phyloP scores from a whole-genome alignment of 2,329 filamentous ascomycete genomes.

The Pseudocercospora vitis region DNA sequence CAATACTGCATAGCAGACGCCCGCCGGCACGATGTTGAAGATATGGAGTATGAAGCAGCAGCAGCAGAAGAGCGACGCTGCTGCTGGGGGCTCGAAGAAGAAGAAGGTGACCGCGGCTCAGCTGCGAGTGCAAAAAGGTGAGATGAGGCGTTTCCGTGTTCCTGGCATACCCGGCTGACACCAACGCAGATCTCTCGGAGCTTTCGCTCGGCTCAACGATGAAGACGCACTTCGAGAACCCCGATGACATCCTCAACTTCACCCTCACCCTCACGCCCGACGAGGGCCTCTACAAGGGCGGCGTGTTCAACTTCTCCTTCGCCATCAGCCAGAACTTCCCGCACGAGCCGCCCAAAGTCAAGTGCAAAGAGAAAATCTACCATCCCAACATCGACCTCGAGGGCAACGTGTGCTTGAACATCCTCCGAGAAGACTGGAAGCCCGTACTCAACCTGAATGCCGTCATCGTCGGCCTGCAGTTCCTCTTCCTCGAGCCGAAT shows the following conservation, averaged over 20 bases:
- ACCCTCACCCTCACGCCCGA: conserved; percentile 78
- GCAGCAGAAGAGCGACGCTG: conserved; percentile 90
- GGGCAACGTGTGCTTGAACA: conserved; percentile 97
- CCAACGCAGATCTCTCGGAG: conserved; percentile 70
- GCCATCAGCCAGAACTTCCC: conserved; percentile 93
- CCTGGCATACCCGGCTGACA: not conserved
- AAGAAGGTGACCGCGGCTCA: conserved; percentile 98
- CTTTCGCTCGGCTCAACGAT: conserved; percentile 76
- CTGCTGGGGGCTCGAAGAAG: conserved; percentile 74
- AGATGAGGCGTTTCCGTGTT: too few species aligned
- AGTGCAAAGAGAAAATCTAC: conserved; percentile 97
- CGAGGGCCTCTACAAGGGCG: conserved; percentile 85
- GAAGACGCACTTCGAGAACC: conserved; percentile 77
- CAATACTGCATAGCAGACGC: not conserved
- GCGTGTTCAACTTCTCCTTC: conserved; percentile 86
- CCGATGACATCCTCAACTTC: conserved; percentile 85
- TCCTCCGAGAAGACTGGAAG: conserved; percentile 97
- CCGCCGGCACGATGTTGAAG: conserved; percentile 77
- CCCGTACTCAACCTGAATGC: conserved; percentile 95
- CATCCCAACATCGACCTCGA: conserved; percentile 98
- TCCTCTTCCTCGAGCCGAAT: conserved; percentile 96
- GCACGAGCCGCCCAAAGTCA: conserved; percentile 96
- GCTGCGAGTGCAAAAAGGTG: conserved; percentile 93
- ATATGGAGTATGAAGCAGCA: conserved; percentile 98
- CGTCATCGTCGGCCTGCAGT: conserved; percentile 91